Conservation (phyloP, 768 basidiomycete genomes). For the Rhodocollybia butyracea region DNA sequence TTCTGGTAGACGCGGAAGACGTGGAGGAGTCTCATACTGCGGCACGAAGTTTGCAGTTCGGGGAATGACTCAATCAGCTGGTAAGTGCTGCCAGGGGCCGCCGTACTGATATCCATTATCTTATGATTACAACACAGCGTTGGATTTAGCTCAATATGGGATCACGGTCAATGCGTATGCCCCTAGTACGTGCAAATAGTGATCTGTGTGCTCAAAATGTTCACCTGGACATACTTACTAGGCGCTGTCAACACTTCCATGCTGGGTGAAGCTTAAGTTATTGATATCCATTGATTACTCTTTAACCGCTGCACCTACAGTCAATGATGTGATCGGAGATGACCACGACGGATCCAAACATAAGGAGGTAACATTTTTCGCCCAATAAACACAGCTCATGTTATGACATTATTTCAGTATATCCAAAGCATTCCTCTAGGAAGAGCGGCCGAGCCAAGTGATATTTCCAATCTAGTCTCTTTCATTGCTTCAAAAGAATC, state of each 20-base stretch:
- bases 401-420: not conserved
- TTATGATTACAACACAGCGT: slow-evolving; percentile 9
- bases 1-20: not conserved
- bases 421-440: slow-evolving; percentile 1
- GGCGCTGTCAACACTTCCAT: not conserved
- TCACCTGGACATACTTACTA: not conserved
- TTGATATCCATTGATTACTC: too few relatives aligned
- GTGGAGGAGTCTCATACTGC: slow-evolving; percentile 21
- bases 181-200: slow-evolving; percentile 12
- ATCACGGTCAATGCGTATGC: slow-evolving; percentile 25
- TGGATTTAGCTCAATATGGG: slow-evolving; percentile 17
- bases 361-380: not conserved
- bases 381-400: not conserved
- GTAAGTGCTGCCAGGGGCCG: slow-evolving; percentile 20
- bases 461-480: slow-evolving; percentile 24
- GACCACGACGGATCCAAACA: too few relatives aligned
- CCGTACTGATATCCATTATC: not conserved
- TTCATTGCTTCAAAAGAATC: slow-evolving; percentile 27
- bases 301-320: too few relatives aligned
- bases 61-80: slow-evolving; percentile 35
- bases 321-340: too few relatives aligned
- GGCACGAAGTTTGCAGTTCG: slow-evolving; percentile 38
- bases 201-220: not conserved
- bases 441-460: slow-evolving; percentile 9
- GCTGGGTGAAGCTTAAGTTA: too few relatives aligned